phyloP scores from a whole-genome alignment of 139 green algal species.

The Gonium pectorale region DNA sequence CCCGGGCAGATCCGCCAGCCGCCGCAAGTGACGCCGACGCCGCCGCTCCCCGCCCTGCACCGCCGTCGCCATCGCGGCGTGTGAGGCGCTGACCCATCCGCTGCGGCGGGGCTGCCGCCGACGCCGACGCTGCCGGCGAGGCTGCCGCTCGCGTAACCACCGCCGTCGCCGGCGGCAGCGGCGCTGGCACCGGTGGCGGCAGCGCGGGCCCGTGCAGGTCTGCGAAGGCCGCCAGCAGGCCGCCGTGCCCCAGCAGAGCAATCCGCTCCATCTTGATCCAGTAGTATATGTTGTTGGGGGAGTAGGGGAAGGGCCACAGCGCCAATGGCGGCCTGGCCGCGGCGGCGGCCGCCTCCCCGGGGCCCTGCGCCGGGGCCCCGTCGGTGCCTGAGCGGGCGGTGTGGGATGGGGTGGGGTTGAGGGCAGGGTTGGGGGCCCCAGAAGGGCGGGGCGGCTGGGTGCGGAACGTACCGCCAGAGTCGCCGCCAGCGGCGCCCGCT shows the following conservation, averaged over 20 bases:
- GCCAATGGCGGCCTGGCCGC: background rate
- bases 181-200: background rate
- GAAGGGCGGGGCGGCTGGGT: too few relatives aligned
- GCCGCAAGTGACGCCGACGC: too few relatives aligned
- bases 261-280: slow-evolving; percentile 18
- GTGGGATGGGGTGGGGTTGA: too few relatives aligned
- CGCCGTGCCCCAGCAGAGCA: background rate
- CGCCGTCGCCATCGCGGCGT: too few relatives aligned
- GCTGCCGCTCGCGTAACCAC: background rate
- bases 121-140: background rate
- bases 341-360: background rate
- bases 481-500: background rate
- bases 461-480: background rate
- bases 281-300: slow-evolving; percentile 27
- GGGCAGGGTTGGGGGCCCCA: background rate
- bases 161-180: too few relatives aligned
- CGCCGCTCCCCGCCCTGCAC: too few relatives aligned
- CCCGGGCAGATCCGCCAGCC: too few relatives aligned
- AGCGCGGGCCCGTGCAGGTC: background rate
- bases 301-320: background rate
- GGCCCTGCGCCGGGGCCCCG: too few relatives aligned
- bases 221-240: slow-evolving; percentile 1
- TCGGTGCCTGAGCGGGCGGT: too few relatives aligned
- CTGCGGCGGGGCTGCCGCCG: background rate
- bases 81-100: too few relatives aligned